Base-by-base conservation (phyloP, 805 yeast species). In the Blastobotrys attinorum region DNA sequence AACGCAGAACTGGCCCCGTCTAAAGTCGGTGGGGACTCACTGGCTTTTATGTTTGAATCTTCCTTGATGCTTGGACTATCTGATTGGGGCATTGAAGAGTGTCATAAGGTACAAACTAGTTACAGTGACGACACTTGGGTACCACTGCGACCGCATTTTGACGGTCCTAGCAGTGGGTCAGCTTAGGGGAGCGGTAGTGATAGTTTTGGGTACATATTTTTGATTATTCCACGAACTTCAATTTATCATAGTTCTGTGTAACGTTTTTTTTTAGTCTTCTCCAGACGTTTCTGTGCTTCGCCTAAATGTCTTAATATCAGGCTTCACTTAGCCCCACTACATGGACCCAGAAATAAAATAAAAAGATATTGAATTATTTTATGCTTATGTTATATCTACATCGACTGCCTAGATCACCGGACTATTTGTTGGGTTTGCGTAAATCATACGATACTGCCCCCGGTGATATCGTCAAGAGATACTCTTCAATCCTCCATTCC, bases 401-500 rank as follows among this genome's bases (percentile, higher is more conserved):
- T 27, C n/a, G n/a, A n/a, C n/a, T n/a, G n/a, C n/a, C n/a, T n/a
- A n/a, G n/a, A n/a, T n/a, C n/a, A n/a, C n/a, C n/a, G n/a, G n/a
- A n/a, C n/a, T n/a, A n/a, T 25, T 25, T 25, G 7, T 35, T 21
- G 22, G 21, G 22, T n/a, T n/a, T n/a, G n/a, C n/a, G n/a, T n/a
- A n/a, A n/a, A 3, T 4, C 22, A 23, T 47, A 48, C 7, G 46
- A 31, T 6, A 37, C 31, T 17, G 54, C 54, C 6, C 47, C 49
- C 2, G 34, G 33, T 7, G 34, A 25, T 1, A 57, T 45, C 8
- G 38, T 34, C 39, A 62, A 44, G 36, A 47, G 45, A 45, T 61
- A 65, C 46, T 65, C 63, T 46, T 65, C 69, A 15, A 66, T 64
- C 32, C 55, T 47, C 71, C 71, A 66, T 35, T 56, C 49, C 39